Conservation (phyloP, 768 basidiomycete species). For the Fomitopsis serialis region DNA sequence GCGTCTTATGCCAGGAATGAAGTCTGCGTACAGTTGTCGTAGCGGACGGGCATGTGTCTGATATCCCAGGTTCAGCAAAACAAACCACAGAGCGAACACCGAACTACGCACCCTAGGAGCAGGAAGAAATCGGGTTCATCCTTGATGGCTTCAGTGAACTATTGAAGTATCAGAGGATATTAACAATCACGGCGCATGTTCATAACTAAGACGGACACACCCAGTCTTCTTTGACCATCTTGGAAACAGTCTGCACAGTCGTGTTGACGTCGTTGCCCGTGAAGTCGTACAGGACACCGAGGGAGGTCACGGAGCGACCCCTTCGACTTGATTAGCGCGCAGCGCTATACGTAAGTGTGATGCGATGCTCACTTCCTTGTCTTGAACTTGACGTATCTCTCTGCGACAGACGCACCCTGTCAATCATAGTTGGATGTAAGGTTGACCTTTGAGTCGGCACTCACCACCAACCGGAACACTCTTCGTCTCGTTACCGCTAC, state of each 20-base stretch:
- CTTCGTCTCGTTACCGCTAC: slow-evolving; percentile 24
- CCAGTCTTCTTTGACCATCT: slow-evolving; percentile 81
- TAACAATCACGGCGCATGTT: not conserved
- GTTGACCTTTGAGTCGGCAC: too few species aligned
- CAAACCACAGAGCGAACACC: too few species aligned
- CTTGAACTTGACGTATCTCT: slow-evolving; percentile 65
- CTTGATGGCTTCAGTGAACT: slow-evolving; percentile 75
- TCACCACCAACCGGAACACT: slow-evolving; percentile 42
- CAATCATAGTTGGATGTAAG: too few species aligned
- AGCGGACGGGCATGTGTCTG: slow-evolving; percentile 80
- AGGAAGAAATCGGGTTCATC: slow-evolving; percentile 83
- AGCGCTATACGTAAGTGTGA: not conserved
- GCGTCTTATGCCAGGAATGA: not conserved
- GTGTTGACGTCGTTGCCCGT: slow-evolving; percentile 65
- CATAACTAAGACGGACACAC: slow-evolving; percentile 28
- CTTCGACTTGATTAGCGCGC: slow-evolving; percentile 21
- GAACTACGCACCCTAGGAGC: slow-evolving; percentile 48
- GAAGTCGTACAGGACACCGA: slow-evolving; percentile 79
- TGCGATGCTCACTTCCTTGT: slow-evolving; percentile 53
- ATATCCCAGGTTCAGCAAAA: not conserved
- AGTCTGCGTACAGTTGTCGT: slow-evolving; percentile 52
- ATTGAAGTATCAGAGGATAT: not conserved
- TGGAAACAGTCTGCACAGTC: slow-evolving; percentile 64
- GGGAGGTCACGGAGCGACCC: slow-evolving; percentile 69
- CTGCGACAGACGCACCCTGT: too few species aligned